Percentiles rank a stretch among this genome's conserved stretches.
phyloP scores from a whole-genome alignment of 2,329 filamentous ascomycete species.

The Paramyrothecium sp. region DNA sequence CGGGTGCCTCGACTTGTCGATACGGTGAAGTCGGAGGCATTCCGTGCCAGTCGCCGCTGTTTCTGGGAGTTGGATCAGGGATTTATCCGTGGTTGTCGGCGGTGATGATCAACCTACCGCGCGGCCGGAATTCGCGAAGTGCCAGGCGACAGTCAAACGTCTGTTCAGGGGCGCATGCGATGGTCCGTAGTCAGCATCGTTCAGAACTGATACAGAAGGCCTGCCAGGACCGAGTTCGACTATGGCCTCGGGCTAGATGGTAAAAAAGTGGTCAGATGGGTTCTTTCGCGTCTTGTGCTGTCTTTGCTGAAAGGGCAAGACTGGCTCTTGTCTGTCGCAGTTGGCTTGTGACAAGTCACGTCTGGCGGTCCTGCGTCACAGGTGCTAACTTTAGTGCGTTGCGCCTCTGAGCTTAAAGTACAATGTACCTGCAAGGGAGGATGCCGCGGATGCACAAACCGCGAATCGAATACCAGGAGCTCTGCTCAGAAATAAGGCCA shows the following conservation, averaged over 20 bases:
- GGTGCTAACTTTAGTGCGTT: neutral
- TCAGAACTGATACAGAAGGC: no score
- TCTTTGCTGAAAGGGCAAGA: neutral
- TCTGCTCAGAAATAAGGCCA: no score
- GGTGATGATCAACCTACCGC: neutral
- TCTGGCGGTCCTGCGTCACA: neutral
- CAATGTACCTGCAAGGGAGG: neutral
- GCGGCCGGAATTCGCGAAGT: neutral
- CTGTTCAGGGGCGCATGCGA: neutral
- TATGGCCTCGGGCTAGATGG: no score
- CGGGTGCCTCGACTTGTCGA: constrained; percentile 59
- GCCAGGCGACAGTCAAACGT: neutral
- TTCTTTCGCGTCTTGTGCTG: neutral
- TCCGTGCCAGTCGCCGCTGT: constrained; percentile 33
- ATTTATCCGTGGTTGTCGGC: neutral
- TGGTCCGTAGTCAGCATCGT: neutral
- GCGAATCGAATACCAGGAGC: no score
- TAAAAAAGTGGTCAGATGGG: no score
- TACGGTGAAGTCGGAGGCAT: constrained; percentile 56
- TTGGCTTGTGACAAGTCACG: neutral
- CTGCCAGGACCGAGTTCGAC: no score
- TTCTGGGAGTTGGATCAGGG: constrained; percentile 2
- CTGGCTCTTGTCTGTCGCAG: neutral
- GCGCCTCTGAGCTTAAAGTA: neutral
- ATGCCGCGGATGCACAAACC: no score